phyloP scores from a whole-genome alignment of 208 protist genomes.

The Phytomonas sp. region DNA sequence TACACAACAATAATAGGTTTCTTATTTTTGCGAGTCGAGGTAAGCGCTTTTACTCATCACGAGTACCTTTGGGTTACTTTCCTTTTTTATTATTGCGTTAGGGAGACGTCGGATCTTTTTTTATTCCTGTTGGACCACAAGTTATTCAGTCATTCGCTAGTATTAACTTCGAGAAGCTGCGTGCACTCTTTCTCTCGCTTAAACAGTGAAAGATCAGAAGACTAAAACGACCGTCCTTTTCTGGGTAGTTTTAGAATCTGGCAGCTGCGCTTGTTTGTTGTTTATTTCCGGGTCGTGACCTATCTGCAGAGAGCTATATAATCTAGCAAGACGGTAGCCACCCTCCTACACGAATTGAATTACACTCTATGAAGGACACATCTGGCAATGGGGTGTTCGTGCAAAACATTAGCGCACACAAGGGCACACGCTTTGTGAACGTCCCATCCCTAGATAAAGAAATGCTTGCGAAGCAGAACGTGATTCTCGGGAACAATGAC shows the following conservation, averaged over 20 bases:
- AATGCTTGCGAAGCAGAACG: conserved; percentile 17
- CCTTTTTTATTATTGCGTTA: conserved; percentile 2
- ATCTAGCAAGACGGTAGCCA: not conserved
- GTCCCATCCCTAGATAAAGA: conserved; percentile 30
- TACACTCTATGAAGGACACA: not conserved
- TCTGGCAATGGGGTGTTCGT: not conserved
- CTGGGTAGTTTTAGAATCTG: not conserved
- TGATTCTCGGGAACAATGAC: not conserved
- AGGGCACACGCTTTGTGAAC: not conserved
- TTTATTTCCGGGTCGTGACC: not conserved
- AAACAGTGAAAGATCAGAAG: not conserved
- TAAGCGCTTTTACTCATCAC: not conserved
- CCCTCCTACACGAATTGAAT: not conserved
- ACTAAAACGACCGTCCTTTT: not conserved
- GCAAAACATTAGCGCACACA: not conserved
- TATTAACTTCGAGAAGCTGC: conserved; percentile 6
- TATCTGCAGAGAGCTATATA: not conserved
- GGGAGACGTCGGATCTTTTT: not conserved
- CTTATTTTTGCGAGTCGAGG: not conserved
- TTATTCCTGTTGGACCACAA: not conserved
- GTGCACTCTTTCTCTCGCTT: not conserved
- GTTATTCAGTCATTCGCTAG: not conserved
- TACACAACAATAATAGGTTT: not conserved
- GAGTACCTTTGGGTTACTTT: not conserved
- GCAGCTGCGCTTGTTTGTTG: not conserved